Evolutionary conservation across 2,329 filamentous ascomycete species (phyloP).

Genomic region (Fusarium pseudonygamai): DNA sequence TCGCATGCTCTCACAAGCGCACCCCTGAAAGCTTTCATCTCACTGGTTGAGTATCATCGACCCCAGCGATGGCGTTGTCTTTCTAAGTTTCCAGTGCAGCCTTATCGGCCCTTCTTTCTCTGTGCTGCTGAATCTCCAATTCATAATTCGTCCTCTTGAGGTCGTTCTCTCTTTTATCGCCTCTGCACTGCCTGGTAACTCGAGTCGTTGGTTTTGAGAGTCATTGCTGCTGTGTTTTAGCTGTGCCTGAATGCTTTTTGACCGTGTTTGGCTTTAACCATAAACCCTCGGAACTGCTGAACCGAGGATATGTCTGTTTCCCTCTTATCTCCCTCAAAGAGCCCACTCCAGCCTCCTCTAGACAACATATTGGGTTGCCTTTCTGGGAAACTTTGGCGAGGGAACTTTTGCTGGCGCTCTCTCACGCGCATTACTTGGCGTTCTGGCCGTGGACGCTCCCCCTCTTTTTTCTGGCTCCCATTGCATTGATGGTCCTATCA

Average conservation of each 20-base stretch:
- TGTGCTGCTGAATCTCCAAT: slow-evolving; percentile 28
- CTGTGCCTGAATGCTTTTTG: slow-evolving; percentile 18
- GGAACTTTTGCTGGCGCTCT: slow-evolving; percentile 54
- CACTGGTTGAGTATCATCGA: slow-evolving; percentile 40
- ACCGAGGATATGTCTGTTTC: slow-evolving; percentile 21
- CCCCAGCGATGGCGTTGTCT: slow-evolving; percentile 35
- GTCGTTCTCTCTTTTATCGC: slow-evolving; percentile 5
- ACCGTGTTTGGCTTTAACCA: slow-evolving; percentile 8
- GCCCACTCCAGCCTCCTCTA: slow-evolving; percentile 40
- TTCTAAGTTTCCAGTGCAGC: slow-evolving; percentile 22
- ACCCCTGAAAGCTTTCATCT: slow-evolving; percentile 39
- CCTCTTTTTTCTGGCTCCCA: slow-evolving; percentile 33
- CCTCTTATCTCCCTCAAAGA: slow-evolving; percentile 43
- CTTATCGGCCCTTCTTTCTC: slow-evolving; percentile 41
- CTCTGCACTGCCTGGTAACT: slow-evolving; percentile 20
- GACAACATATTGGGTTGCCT: slow-evolving; percentile 49
- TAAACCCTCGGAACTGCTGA: slow-evolving; percentile 12
- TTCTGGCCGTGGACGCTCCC: slow-evolving; percentile 38
- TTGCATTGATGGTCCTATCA: slow-evolving; percentile 43
- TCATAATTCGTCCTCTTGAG: slow-evolving; percentile 16
- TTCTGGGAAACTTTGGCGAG: slow-evolving; percentile 49
- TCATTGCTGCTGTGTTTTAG: not conserved
- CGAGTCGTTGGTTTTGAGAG: not conserved
- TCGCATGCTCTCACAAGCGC: slow-evolving; percentile 47
- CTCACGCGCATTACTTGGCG: slow-evolving; percentile 49